phyloP scores from a whole-genome alignment of 768 basidiomycete genomes.

The Xerocomellus intermedius region DNA sequence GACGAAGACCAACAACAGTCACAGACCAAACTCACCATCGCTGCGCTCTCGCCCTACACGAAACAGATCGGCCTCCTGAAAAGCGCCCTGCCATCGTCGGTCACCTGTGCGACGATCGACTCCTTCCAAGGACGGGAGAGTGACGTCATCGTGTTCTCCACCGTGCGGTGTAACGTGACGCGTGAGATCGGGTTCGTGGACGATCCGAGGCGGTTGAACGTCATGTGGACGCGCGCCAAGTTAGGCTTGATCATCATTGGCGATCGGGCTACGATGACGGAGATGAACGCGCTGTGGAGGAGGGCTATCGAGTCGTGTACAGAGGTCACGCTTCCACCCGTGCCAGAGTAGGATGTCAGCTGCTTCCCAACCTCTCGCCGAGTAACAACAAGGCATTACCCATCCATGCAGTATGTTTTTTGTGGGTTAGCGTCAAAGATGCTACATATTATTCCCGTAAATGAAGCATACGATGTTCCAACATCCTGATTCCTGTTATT shows the following conservation, averaged over 20 bases:
- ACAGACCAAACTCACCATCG: conserved; percentile 7
- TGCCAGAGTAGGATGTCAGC: background rate
- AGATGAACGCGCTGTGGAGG: conserved; percentile 47
- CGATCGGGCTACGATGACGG: conserved; percentile 48
- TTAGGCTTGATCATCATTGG: conserved; percentile 62
- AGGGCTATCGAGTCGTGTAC: conserved; percentile 41
- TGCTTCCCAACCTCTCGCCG: too few relatives aligned
- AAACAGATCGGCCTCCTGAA: conserved; percentile 53
- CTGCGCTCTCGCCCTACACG: conserved; percentile 53
- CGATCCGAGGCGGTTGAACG: conserved; percentile 55
- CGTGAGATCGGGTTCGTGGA: conserved; percentile 66
- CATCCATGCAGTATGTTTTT: too few relatives aligned
- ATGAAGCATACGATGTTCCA: too few relatives aligned
- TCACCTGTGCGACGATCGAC: conserved; percentile 26
- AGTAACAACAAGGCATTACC: too few relatives aligned
- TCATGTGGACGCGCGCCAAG: conserved; percentile 68
- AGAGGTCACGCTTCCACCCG: conserved; percentile 22
- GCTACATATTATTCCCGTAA: too few relatives aligned
- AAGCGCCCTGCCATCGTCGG: conserved; percentile 44
- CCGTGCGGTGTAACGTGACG: conserved; percentile 58
- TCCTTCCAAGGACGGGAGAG: conserved; percentile 69
- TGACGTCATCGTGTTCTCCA: conserved; percentile 64
- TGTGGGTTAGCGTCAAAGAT: too few relatives aligned
- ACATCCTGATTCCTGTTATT: too few relatives aligned
- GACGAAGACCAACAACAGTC: background rate